phyloP scores from a whole-genome alignment of 1,284 basidiomycete species.

The Pascua sp. region DNA sequence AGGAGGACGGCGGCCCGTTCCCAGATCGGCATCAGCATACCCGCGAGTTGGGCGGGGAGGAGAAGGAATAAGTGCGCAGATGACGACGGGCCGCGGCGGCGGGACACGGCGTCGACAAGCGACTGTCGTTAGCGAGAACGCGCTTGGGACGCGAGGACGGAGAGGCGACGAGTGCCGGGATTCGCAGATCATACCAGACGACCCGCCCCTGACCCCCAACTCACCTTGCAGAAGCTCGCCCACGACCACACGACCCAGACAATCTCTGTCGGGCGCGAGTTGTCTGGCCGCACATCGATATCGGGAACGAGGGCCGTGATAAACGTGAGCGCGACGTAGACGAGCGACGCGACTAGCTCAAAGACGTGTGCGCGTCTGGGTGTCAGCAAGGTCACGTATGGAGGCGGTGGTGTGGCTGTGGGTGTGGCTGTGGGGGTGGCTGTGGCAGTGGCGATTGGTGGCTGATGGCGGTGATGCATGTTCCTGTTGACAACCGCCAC shows the following conservation, averaged over 20 bases:
- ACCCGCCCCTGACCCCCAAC: background rate
- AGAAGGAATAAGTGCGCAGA: conserved; percentile 16
- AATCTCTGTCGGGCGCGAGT: conserved; percentile 9
- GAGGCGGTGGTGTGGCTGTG: background rate
- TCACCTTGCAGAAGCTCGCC: conserved; percentile 12
- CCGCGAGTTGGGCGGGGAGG: conserved; percentile 15
- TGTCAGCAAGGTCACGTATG: background rate
- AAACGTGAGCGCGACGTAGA: conserved; percentile 18
- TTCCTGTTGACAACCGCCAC: too few species aligned
- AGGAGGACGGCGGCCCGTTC: conserved; percentile 6
- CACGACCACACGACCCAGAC: conserved; percentile 20
- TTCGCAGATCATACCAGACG: background rate
- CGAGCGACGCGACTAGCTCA: conserved; percentile 14
- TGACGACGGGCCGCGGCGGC: conserved; percentile 11
- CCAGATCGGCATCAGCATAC: conserved; percentile 9
- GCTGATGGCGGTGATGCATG: too few species aligned
- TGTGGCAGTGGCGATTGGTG: background rate
- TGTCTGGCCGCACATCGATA: conserved; percentile 12
- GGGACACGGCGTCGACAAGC: conserved; percentile 11
- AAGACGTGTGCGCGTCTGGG: conserved; percentile 18
- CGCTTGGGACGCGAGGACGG: background rate
- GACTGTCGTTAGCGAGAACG: conserved; percentile 8
- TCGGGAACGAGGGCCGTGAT: conserved; percentile 19
- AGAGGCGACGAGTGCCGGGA: background rate
- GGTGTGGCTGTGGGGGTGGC: background rate